A percentile compares a stretch with the other conserved stretches of the same genome.
Conservation (phyloP, 106 monocot species). For the Phalaenopsis equestris region DNA sequence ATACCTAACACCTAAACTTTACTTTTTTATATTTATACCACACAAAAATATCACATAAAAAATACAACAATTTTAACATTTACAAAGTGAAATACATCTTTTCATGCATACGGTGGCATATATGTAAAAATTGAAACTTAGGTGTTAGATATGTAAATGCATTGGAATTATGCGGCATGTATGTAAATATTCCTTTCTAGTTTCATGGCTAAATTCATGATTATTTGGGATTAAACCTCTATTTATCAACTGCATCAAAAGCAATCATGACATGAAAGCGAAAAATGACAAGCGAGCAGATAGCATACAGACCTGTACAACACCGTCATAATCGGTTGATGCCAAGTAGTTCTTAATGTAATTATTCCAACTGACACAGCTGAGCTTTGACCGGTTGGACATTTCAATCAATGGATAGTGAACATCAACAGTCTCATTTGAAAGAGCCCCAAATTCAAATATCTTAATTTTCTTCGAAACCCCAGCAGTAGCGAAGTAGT, state of each 20-base stretch:
- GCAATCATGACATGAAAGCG: neutral
- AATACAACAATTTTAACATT: no score
- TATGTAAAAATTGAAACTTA: no score
- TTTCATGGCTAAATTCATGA: neutral
- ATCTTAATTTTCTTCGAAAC: conserved; percentile 95
- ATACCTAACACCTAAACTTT: no score
- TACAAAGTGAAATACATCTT: no score
- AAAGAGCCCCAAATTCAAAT: conserved; percentile 78
- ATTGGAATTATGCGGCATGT: no score
- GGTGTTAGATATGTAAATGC: no score
- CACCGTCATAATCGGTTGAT: conserved; percentile 86
- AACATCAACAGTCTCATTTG: conserved; percentile 73
- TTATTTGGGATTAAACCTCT: neutral
- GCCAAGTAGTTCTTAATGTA: conserved; percentile 97
- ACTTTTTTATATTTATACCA: no score
- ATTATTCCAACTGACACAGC: conserved; percentile 89
- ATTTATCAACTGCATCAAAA: neutral
- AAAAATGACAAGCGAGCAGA: neutral
- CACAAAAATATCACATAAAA: no score
- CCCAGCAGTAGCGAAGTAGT: conserved; percentile 92
- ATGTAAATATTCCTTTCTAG: neutral
- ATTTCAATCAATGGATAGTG: conserved; percentile 94
- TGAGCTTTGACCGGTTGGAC: conserved; percentile 73
- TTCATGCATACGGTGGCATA: no score
- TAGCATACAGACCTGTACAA: conserved; percentile 62